Conservation (phyloP, 2,329 filamentous ascomycete genomes). For the Chaetomiaceae sp. region DNA sequence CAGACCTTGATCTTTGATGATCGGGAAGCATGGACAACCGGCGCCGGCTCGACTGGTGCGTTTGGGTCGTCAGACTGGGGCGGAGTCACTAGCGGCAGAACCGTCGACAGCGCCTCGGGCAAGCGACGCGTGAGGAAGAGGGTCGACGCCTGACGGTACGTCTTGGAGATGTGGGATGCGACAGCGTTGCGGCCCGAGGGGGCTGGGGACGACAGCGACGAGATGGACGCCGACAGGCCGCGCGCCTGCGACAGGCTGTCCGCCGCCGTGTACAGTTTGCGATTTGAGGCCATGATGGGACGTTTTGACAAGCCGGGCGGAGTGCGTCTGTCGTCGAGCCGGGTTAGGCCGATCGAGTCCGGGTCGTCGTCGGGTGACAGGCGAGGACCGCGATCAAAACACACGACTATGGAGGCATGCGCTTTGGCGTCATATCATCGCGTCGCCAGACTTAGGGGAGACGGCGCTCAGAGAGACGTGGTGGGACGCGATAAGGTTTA, state of each 20-base stretch:
- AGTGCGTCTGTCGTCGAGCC: conserved; percentile 1
- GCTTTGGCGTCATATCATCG: conserved; percentile 11
- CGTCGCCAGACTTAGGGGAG: conserved; percentile 1
- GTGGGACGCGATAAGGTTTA: conserved; percentile 10
- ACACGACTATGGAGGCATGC: not conserved
- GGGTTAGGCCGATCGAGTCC: not conserved
- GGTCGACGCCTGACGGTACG: conserved; percentile 89
- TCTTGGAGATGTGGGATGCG: conserved; percentile 76
- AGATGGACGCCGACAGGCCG: conserved; percentile 54
- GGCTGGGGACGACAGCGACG: conserved; percentile 59
- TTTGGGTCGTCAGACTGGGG: conserved; percentile 43
- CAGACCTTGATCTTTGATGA: conserved; percentile 90
- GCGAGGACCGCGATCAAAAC: not conserved
- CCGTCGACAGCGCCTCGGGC: conserved; percentile 79
- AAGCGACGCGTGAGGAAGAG: conserved; percentile 91
- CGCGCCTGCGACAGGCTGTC: conserved; percentile 46
- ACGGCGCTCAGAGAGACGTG: not conserved
- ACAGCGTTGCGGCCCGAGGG: conserved; percentile 58
- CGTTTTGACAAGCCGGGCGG: not conserved
- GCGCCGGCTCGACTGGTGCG: conserved; percentile 53
- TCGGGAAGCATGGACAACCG: conserved; percentile 73
- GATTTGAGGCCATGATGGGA: conserved; percentile 11
- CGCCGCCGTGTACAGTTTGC: conserved; percentile 27
- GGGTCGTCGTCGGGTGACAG: not conserved
- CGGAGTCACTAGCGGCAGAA: conserved; percentile 75